Percentiles rank a stretch among this genome's conserved stretches.
Conservation (phyloP, 495 filamentous ascomycete species). For the Penicillium manginii region DNA sequence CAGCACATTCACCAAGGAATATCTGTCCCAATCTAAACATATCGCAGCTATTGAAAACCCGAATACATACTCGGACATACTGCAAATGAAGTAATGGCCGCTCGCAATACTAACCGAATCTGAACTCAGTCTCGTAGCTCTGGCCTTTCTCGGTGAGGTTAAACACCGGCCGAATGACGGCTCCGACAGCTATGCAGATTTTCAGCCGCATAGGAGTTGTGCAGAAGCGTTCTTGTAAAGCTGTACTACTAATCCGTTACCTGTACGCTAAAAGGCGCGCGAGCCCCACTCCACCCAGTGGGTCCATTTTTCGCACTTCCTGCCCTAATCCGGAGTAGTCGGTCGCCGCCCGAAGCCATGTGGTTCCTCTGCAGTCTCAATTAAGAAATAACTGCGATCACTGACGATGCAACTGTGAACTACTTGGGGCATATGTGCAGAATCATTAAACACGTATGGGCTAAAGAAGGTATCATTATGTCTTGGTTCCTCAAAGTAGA, state of each 20-base stretch:
- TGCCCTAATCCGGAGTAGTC: constrained; percentile 1
- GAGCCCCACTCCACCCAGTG: background rate
- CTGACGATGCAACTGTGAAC: background rate
- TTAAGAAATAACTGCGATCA: background rate
- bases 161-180: constrained; percentile 4
- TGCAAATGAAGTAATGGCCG: background rate
- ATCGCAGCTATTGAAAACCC: too few relatives aligned
- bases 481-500: background rate
- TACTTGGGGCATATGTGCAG: background rate
- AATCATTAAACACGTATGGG: background rate
- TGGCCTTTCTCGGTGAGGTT: background rate
- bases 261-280: background rate
- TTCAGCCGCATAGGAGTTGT: constrained; percentile 8
- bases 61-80: too few relatives aligned
- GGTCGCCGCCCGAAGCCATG: background rate
- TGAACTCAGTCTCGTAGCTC: background rate
- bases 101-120: background rate
- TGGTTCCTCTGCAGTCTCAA: background rate
- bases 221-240: background rate
- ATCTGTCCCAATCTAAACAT: too few relatives aligned
- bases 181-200: background rate
- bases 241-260: background rate
- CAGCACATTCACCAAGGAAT: too few relatives aligned
- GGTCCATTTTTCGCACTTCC: constrained; percentile 2
- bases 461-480: background rate